Conservation (phyloP, 768 basidiomycete genomes). For the Psilocybe subaeruginosa region DNA sequence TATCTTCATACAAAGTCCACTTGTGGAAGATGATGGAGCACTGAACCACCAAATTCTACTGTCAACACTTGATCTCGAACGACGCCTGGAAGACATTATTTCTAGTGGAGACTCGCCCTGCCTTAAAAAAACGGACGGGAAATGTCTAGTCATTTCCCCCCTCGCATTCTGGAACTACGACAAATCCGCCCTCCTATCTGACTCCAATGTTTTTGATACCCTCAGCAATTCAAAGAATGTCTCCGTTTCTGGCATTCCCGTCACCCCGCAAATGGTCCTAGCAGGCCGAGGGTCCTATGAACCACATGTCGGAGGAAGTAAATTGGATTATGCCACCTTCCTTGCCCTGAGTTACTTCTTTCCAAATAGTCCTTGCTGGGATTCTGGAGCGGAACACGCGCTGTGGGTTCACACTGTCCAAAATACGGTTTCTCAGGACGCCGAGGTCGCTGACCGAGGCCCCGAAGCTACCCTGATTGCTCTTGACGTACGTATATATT, state of each 20-base stretch:
- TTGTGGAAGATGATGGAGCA: slow-evolving; percentile 50
- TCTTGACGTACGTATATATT: slow-evolving; percentile 44
- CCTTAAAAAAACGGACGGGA: slow-evolving; percentile 50
- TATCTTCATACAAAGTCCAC: slow-evolving; percentile 65
- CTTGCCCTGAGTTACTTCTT: slow-evolving; percentile 86
- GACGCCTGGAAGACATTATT: slow-evolving; percentile 47
- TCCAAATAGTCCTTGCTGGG: slow-evolving; percentile 71
- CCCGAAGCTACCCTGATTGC: slow-evolving; percentile 47
- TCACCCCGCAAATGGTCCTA: slow-evolving; percentile 78
- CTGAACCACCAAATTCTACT: slow-evolving; percentile 65
- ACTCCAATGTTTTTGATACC: slow-evolving; percentile 60
- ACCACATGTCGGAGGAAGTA: slow-evolving; percentile 45
- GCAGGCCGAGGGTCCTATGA: slow-evolving; percentile 67
- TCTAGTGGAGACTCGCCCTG: slow-evolving; percentile 49
- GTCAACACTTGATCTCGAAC: slow-evolving; percentile 68
- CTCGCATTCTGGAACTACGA: slow-evolving; percentile 77
- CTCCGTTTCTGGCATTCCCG: slow-evolving; percentile 61
- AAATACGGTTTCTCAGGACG: slow-evolving; percentile 35
- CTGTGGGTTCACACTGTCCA: slow-evolving; percentile 64
- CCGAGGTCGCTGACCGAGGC: slow-evolving; percentile 29
- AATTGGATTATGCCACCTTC: slow-evolving; percentile 67
- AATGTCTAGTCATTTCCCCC: slow-evolving; percentile 76
- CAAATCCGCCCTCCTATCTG: slow-evolving; percentile 50
- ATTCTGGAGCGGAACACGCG: slow-evolving; percentile 55
- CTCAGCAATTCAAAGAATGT: slow-evolving; percentile 56